Percentiles rank a stretch among this genome's conserved stretches.
These are phyloP conservation scores for Suillus hirtellus DNA, from an alignment of 768 basidiomycete species.

Conservation along the genomic window DNA sequence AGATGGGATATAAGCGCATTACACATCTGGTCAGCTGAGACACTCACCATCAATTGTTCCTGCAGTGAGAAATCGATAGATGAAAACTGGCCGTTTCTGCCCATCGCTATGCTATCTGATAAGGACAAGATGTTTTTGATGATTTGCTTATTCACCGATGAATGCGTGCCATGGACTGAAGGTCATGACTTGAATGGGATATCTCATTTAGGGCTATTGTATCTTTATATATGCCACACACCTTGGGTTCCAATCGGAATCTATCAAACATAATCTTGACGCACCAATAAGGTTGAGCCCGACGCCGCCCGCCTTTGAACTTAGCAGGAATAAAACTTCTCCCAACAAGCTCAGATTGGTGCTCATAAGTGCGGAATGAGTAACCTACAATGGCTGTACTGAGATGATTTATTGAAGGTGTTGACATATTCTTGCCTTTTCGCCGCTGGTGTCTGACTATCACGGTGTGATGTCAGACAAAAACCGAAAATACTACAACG, in stretches of 20 bases:
- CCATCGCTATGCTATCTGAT: slow-evolving; percentile 65
- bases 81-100: slow-evolving; percentile 87
- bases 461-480: background rate
- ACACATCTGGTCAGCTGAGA: background rate
- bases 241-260: slow-evolving; percentile 96
- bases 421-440: slow-evolving; percentile 90
- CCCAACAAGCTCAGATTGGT: slow-evolving; percentile 3
- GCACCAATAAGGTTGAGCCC: slow-evolving; percentile 93
- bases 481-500: background rate
- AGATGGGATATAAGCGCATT: slow-evolving; percentile 10
- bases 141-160: slow-evolving; percentile 59
- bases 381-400: slow-evolving; percentile 65
- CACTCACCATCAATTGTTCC: slow-evolving; percentile 85
- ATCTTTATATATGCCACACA: slow-evolving; percentile 23
- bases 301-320: slow-evolving; percentile 94
- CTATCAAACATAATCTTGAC: slow-evolving; percentile 82
- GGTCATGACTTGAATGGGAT: slow-evolving; percentile 63
- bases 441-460: slow-evolving; percentile 69
- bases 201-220: background rate
- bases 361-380: background rate
- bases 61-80: slow-evolving; percentile 83
- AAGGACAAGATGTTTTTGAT: slow-evolving; percentile 13
- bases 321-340: slow-evolving; percentile 85
- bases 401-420: slow-evolving; percentile 78
- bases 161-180: slow-evolving; percentile 97